A percentile compares a stretch with the other conserved stretches of the same genome.
Evolutionary conservation across 2,329 filamentous ascomycete species (phyloP).

Genomic region (Cadophora sp.): DNA sequence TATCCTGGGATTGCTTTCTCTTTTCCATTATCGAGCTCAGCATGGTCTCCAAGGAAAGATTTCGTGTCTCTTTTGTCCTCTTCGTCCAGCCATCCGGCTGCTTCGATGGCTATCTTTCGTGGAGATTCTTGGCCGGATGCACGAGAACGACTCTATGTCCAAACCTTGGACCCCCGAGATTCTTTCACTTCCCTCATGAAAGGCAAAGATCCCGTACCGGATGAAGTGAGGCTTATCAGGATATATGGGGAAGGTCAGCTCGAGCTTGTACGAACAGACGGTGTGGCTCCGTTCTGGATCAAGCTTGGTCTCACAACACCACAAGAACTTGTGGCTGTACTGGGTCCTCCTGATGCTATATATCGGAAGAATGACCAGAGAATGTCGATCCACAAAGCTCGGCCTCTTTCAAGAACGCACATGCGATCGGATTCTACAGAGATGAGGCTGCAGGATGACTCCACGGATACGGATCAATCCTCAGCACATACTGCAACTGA

Average conservation of each 20-base stretch:
- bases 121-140: constrained; percentile 91
- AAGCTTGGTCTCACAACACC: constrained; percentile 85
- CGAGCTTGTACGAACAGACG: constrained; percentile 77
- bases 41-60: constrained; percentile 78
- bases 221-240: constrained; percentile 83
- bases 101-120: constrained; percentile 88
- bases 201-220: constrained; percentile 79
- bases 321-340: constrained; percentile 87
- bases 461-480: constrained; percentile 77
- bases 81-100: constrained; percentile 76
- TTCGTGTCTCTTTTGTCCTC: constrained; percentile 87
- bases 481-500: constrained; percentile 75
- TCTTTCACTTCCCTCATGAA: constrained; percentile 72
- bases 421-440: constrained; percentile 51
- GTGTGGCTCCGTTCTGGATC: constrained; percentile 72
- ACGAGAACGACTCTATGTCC: constrained; percentile 77
- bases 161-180: constrained; percentile 75
- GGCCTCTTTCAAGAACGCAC: constrained; percentile 59
- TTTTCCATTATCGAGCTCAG: constrained; percentile 77
- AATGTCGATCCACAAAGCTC: constrained; percentile 81
- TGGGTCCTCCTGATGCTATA: constrained; percentile 92
- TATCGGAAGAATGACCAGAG: constrained; percentile 91
- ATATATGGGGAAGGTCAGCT: constrained; percentile 81
- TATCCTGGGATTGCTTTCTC: constrained; percentile 95
- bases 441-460: constrained; percentile 54